Percentiles rank a stretch among this genome's conserved stretches.
phyloP scores from a whole-genome alignment of 768 basidiomycete species.

The Termitomyces sp. region DNA sequence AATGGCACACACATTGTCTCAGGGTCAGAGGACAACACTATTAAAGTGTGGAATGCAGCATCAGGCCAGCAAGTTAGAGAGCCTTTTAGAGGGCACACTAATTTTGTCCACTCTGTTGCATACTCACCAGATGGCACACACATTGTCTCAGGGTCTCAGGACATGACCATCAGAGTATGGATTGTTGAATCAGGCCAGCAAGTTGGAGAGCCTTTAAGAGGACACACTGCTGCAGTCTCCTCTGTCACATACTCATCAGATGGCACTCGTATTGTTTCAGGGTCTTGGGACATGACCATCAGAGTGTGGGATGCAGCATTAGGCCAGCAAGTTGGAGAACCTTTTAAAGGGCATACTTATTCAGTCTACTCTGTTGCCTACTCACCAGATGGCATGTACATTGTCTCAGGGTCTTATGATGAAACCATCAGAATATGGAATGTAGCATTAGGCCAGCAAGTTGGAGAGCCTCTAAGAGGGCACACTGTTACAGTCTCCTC shows the following conservation, averaged over 20 bases:
- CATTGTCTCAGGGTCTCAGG: background rate
- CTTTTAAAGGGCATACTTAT: background rate
- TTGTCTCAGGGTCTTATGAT: slow-evolving; percentile 4
- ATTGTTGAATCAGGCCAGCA: background rate
- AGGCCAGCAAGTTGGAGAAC: background rate
- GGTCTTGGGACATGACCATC: slow-evolving; percentile 15
- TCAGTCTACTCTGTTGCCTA: slow-evolving; percentile 8
- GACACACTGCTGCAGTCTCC: background rate
- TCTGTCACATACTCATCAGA: slow-evolving; percentile 12
- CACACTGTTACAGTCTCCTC: too few species aligned
- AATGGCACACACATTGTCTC: slow-evolving; percentile 6
- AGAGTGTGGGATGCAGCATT: background rate
- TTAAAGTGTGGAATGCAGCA: slow-evolving; percentile 4
- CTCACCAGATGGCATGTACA: slow-evolving; percentile 17
- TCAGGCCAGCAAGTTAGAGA: background rate
- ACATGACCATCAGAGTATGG: slow-evolving; percentile 2
- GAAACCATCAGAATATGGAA: too few species aligned
- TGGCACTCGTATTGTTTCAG: slow-evolving; percentile 7
- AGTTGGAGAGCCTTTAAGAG: background rate
- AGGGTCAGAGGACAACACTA: background rate
- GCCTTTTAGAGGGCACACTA: background rate
- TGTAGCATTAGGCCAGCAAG: too few species aligned
- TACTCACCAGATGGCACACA: slow-evolving; percentile 12
- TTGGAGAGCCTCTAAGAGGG: too few species aligned
- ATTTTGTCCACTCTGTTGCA: slow-evolving; percentile 6